Conservation (phyloP, 2,329 filamentous ascomycete genomes). For the Daldinia sp. region DNA sequence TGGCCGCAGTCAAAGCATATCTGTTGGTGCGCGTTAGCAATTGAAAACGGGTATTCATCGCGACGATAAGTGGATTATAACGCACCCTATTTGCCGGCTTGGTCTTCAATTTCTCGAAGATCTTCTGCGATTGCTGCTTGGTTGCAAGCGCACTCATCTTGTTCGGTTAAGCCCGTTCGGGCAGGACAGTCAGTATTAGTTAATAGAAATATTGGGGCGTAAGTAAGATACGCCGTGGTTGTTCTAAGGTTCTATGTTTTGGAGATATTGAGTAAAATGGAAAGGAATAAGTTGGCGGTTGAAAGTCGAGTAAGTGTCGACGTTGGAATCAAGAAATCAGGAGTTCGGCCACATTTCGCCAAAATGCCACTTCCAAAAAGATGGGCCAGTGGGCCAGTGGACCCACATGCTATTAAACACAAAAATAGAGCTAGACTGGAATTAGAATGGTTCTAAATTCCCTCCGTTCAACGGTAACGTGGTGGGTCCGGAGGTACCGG, state of each 20-base stretch:
- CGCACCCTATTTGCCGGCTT: constrained; percentile 94
- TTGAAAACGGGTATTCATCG: constrained; percentile 12
- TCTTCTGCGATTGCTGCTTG: constrained; percentile 94
- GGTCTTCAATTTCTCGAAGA: constrained; percentile 96
- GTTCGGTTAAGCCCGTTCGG: constrained; percentile 38
- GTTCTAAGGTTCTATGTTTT: too few species aligned
- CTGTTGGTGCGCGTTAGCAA: constrained; percentile 47
- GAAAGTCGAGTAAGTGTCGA: constrained; percentile 10
- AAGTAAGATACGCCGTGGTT: neutral
- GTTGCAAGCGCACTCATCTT: constrained; percentile 76
- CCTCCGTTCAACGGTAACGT: neutral
- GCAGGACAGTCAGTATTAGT: neutral
- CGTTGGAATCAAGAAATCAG: constrained; percentile 35
- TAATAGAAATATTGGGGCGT: neutral
- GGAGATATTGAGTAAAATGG: neutral
- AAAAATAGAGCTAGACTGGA: constrained; percentile 21
- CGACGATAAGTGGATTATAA: constrained; percentile 35
- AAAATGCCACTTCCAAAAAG: constrained; percentile 39
- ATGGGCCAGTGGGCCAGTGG: constrained; percentile 18
- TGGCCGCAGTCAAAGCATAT: constrained; percentile 98
- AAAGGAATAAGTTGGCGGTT: neutral
- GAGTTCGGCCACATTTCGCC: constrained; percentile 49
- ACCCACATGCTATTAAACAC: constrained; percentile 17
- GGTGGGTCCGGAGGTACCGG: neutral
- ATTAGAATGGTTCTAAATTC: constrained; percentile 22